Base-by-base conservation (phyloP, 2,329 filamentous ascomycete genomes). In the Pestalotiopsis sp. region DNA sequence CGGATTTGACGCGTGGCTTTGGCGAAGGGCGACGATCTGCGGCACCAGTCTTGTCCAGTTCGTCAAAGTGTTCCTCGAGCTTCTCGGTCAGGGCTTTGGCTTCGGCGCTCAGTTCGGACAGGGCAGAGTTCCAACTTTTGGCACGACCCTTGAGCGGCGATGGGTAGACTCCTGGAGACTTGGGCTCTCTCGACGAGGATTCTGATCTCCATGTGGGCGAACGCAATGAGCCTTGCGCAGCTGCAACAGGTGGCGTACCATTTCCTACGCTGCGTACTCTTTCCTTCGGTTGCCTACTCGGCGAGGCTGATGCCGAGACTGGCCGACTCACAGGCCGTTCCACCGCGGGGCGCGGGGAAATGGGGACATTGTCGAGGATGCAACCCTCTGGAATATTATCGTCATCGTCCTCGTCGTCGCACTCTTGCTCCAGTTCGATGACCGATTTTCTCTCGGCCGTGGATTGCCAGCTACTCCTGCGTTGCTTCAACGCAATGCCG, bases 331-430 rank as follows among this genome's bases (percentile, higher is more conserved):
- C 82, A 0, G 85, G 80, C 17, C 90, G 84, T 70, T 91, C 88
- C 27, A 82, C 82, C 1, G 83, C 82, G 1, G 89, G 89, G 2
- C 90, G 85, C n/a, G 93, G 93, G 0, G 93, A 95, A 60, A 96
- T 89, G 4, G 93, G 93, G 2, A 96, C 91, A 72, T 96, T 96
- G 80, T 93, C 92, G 61, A 96, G 87, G 65, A 94, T 86, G 27
- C 93, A 87, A 66, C 93, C 92, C 31, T 95, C 92, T 0, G 93
- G 93, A 38, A 96, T 91, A 68, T 93, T 89, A 75, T 94, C 92
- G 66, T 94, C 91, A 72, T 95, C 92, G 11, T 52, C 31, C 31
- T 36, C 45, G 64, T 91, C 89, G 73, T 93, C 90, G 70, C 87
- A 95, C 76, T 95, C 93, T 67, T 88, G 87, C 77, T 96, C 93